A percentile compares a stretch with the other conserved stretches of the same genome.
phyloP scores from a whole-genome alignment of 2,329 filamentous ascomycete species.

The Ophiostoma novo-ulmi region DNA sequence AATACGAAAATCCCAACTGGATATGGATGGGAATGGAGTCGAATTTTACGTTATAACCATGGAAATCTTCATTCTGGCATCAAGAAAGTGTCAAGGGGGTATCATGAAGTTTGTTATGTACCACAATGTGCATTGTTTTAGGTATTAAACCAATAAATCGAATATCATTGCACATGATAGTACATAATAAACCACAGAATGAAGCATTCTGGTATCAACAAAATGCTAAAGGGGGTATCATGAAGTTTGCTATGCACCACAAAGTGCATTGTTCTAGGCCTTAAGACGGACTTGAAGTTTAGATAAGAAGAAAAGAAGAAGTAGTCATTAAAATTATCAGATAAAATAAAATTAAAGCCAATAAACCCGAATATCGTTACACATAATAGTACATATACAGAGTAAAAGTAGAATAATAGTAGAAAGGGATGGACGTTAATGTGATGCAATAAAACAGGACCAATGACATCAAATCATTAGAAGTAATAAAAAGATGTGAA shows the following conservation, averaged over 20 bases:
- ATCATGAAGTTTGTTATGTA: neutral
- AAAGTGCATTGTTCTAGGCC: neutral
- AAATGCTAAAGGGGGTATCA: neutral
- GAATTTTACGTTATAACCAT: neutral
- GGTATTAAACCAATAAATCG: no score
- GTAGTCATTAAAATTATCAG: neutral
- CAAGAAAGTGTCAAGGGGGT: neutral
- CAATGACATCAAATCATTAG: neutral
- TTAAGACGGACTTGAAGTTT: neutral
- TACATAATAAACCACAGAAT: neutral
- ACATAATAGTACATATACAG: neutral
- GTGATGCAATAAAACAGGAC: neutral
- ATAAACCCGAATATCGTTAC: neutral
- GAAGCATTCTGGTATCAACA: neutral
- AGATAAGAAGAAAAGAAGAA: neutral
- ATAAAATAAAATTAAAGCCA: neutral
- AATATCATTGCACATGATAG: no score
- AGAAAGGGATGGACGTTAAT: neutral
- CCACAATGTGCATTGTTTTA: neutral
- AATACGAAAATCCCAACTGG: neutral
- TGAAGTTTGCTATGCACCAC: neutral
- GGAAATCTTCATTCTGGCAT: no score
- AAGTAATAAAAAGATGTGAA: neutral
- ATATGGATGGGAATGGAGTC: neutral
- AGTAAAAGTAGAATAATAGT: neutral